These are phyloP conservation scores for Candida sithepensis DNA, from an alignment of 805 yeast genomes.

Conservation along the genomic window DNA sequence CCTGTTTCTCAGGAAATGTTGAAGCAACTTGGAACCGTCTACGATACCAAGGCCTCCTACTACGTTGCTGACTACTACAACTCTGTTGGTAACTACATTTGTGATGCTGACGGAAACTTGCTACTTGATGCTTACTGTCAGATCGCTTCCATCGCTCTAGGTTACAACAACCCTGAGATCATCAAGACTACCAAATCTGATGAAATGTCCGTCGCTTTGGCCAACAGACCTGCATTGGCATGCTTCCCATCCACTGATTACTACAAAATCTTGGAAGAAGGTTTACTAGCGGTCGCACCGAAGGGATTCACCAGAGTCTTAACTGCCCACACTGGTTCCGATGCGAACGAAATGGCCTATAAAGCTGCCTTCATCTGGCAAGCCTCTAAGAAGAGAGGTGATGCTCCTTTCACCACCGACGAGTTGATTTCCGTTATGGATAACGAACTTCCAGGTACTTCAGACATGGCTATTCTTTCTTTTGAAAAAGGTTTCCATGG, in stretches of 20 bases:
- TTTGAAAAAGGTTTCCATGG: slow-evolving; percentile 57
- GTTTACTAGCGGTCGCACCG: slow-evolving; percentile 60
- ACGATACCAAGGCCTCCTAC: slow-evolving; percentile 61
- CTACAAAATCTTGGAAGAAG: slow-evolving; percentile 41
- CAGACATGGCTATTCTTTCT: slow-evolving; percentile 50
- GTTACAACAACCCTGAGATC: slow-evolving; percentile 66
- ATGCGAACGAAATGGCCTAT: slow-evolving; percentile 68
- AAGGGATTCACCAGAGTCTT: slow-evolving; percentile 56
- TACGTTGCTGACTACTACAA: slow-evolving; percentile 63
- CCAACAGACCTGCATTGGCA: slow-evolving; percentile 67
- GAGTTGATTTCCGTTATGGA: slow-evolving; percentile 48
- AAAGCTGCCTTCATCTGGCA: slow-evolving; percentile 70
- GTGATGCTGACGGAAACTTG: slow-evolving; percentile 61
- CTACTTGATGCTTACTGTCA: slow-evolving; percentile 68
- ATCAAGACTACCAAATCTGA: slow-evolving; percentile 54
- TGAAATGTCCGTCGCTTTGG: slow-evolving; percentile 60
- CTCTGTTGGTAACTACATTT: slow-evolving; percentile 62
- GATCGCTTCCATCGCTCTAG: slow-evolving; percentile 66
- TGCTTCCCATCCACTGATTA: slow-evolving; percentile 61
- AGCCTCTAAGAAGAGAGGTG: slow-evolving; percentile 46
- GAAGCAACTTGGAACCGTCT: slow-evolving; percentile 41
- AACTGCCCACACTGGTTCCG: slow-evolving; percentile 67
- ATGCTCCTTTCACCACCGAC: slow-evolving; percentile 40
- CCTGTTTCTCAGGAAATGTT: slow-evolving; percentile 38
- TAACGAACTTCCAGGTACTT: slow-evolving; percentile 48